Conservation (phyloP, 2,329 filamentous ascomycete genomes). For the Paraphaeosphaeria sporulosa region DNA sequence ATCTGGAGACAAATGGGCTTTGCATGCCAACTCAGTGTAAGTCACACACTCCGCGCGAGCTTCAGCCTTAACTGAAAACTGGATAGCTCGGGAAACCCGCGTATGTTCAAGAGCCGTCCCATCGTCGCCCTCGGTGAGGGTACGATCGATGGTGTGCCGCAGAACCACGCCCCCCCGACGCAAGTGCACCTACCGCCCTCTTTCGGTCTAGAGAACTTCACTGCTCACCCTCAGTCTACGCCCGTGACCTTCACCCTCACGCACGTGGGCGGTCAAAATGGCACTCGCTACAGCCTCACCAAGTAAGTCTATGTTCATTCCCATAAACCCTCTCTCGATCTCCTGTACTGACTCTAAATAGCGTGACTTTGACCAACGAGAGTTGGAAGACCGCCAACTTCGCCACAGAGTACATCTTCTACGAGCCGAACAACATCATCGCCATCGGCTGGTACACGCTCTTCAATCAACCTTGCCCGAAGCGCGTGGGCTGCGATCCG, state of each 20-base stretch:
- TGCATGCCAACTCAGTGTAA: neutral
- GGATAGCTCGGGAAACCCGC: neutral
- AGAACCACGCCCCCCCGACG: neutral
- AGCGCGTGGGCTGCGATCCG: neutral
- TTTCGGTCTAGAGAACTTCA: slow-evolving; percentile 4
- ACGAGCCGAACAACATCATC: neutral
- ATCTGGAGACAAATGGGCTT: neutral
- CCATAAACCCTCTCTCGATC: neutral
- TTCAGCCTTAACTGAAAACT: neutral
- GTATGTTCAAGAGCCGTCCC: neutral
- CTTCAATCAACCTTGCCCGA: neutral
- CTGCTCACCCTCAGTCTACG: neutral
- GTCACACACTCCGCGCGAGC: neutral
- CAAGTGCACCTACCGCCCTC: neutral
- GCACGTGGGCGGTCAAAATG: neutral
- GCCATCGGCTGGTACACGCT: slow-evolving; percentile 1
- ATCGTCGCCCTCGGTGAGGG: neutral
- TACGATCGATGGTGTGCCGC: neutral
- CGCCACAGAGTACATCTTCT: neutral
- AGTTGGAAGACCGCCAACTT: neutral
- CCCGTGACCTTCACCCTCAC: neutral
- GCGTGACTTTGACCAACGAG: neutral
- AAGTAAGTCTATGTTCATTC: neutral
- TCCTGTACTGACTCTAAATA: neutral
- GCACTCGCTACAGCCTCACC: neutral